Base-by-base conservation (phyloP, 2,329 filamentous ascomycete genomes). In the Botrytis aclada region DNA sequence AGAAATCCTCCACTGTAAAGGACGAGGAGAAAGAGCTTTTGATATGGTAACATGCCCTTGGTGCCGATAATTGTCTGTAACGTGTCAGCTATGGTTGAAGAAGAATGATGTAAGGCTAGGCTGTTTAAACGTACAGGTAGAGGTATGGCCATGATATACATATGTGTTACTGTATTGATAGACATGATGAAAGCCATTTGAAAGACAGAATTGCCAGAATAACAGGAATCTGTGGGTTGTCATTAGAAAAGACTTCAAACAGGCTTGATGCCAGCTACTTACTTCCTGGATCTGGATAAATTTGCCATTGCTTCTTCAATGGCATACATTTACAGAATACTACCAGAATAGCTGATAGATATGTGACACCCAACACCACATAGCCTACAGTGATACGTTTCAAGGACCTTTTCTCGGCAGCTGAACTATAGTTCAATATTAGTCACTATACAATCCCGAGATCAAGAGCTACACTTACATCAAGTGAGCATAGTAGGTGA, bases 281-380 rank as follows among this genome's bases (percentile, higher is more conserved):
- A 71, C 69, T 56, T 56, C 69, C 60, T 54, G 69, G 69, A 32
- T 71, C 60, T 32, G 69, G 69, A n/a, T 71, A 54, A 20, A 71
- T 71, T 65, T 71, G 69, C 69, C 69, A 71, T 65, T 71, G 69
- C 41, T 65, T 71, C 32, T 51, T 71, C 25, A 71, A 41, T 18
- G 69, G 69, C 32, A 71, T 18, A n/a, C 69, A 71, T 65, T 65
- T 65, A 34, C 60, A 71, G 32, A 63, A 29, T 34, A 71, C 47
- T 41, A 54, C 69, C 37, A 71, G 34, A 29, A 71, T 56, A 41
- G 69, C 60, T 51, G 34, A 63, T 51, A 71, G 20, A 51, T 65
- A 71, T 3, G 69, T 71, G 6, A 71, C 8, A 10, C 41, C 60
- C 37, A 65, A 54, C 5, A 65, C 45, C 22, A 56, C 16, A n/a